Evolutionary conservation across 192 early-diverging fungal species (phyloP).

Genomic region (Coemansia furcata): DNA sequence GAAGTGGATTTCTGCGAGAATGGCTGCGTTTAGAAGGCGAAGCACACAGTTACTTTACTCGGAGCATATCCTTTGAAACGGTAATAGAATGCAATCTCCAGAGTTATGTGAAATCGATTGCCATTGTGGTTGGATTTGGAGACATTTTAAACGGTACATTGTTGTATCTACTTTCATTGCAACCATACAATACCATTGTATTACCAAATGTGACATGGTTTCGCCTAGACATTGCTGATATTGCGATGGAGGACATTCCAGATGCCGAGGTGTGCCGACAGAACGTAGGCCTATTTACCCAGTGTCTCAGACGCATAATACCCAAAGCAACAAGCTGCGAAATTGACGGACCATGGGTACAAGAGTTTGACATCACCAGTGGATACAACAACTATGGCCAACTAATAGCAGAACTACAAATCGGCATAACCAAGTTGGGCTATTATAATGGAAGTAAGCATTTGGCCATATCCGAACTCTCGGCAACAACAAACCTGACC

Average conservation of each 20-base stretch:
- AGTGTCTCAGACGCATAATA: neutral
- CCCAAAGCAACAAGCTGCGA: neutral
- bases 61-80: neutral
- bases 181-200: neutral
- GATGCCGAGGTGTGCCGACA: neutral
- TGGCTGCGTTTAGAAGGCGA: neutral
- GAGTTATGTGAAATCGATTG: neutral
- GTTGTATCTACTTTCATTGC: neutral
- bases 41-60: neutral
- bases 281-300: neutral
- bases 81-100: neutral
- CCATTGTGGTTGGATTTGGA: neutral
- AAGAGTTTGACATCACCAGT: neutral
- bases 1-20: neutral
- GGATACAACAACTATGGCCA: neutral
- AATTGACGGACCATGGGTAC: neutral
- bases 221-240: neutral
- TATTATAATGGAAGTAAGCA: neutral
- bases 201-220: neutral
- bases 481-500: neutral
- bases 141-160: neutral
- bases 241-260: neutral
- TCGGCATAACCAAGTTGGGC: neutral
- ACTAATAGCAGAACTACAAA: neutral
- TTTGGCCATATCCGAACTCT: neutral